Evolutionary conservation across 1,284 basidiomycete genomes (phyloP), one percentile per base, ranked within the genome.

Genomic region (Lignosus rhinocerotis): DNA sequence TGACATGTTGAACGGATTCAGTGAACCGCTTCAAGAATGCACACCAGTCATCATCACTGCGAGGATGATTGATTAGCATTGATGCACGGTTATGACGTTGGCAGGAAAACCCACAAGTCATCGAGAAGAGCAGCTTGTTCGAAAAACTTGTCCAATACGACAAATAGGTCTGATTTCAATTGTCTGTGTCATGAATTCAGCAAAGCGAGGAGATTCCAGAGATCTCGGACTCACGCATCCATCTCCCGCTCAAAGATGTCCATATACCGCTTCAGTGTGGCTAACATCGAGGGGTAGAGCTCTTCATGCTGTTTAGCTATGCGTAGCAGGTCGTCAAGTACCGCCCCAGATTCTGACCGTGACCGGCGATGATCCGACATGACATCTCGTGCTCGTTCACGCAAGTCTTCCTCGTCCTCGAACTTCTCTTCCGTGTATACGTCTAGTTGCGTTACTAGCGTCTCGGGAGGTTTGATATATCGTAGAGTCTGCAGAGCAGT

Each of bases 381-480:
- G n/a, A 83, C 67, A 61, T 70, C 74, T 12, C 78, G 76, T 16
- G 82, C 77, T 34, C 82, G 81, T 57, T 92, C 87, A 17, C 86
- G 83, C 72, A 93, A 80, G 55, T 94, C 91, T 69, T 91, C 87
- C 70, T 93, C 88, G 71, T 96, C 94, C 64, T 94, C 93, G 51
- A 90, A 90, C 66, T 93, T 92, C 71, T 95, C 93, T 63, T 96
- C 93, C 0, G 84, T 82, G 66, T 94, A 96, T 16, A 93, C 81
- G 62, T 90, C 84, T 6, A 95, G 76, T 67, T 96, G 93, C 0
- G 81, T 88, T 16, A 88, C 69, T 32, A 95, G 75, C 1, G 74
- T 73, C 45, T 94, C 92, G 11, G 93, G 90, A 1, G 92, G 90
- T 65, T 85, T 83, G 44, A 88, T 77, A 66, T 93, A 92, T 61